Evolutionary conservation across 1,139 yeast species (phyloP), one percentile per base, ranked within the genome.

Genomic region (Hyphopichia fennica): DNA sequence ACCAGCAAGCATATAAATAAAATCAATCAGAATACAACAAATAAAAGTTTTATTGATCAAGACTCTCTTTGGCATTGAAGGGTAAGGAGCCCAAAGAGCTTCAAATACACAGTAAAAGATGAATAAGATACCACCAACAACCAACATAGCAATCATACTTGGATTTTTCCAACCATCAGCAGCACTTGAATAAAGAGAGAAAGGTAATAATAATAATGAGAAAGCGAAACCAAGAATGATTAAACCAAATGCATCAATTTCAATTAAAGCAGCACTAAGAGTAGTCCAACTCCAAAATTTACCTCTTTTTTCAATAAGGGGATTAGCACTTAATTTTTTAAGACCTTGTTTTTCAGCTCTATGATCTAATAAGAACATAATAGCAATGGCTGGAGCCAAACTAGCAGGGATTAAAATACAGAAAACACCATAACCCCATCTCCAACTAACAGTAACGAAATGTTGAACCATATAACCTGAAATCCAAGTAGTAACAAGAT

Each of bases 351-450:
- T 47, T 28, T 54, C 54, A 7, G 69, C 65, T 28, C 50, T 48
- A 34, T 49, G 51, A 36, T 67, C 70, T 35, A 58, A 46, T 41
- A 49, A 57, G n/a, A 51, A 44, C 59, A 68, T 52, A 19, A 62
- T 44, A 6, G 43, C 22, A 28, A 65, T 51, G 7, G 64, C 62
- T 16, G 72, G 72, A 9, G 48, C 35, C 17, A 61, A 41, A 11
- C 58, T 53, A 2, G 51, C 67, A 5, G 72, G 71, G 41, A 63
- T 57, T 27, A 66, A 58, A 33, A 67, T 63, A 25, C 65, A 59
- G 45, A 63, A 65, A 67, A 64, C 63, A 43, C 69, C 70, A 44
- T 63, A 65, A 38, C 70, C 71, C 70, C 69, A 65, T 52, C 69
- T 57, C 69, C 69, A 65, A 41, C 60, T 62, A 27, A 41, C 31